Percentiles rank a stretch among this genome's conserved stretches.
Evolutionary conservation across 495 filamentous ascomycete genomes (phyloP).

Genomic region (Platismatia glauca): DNA sequence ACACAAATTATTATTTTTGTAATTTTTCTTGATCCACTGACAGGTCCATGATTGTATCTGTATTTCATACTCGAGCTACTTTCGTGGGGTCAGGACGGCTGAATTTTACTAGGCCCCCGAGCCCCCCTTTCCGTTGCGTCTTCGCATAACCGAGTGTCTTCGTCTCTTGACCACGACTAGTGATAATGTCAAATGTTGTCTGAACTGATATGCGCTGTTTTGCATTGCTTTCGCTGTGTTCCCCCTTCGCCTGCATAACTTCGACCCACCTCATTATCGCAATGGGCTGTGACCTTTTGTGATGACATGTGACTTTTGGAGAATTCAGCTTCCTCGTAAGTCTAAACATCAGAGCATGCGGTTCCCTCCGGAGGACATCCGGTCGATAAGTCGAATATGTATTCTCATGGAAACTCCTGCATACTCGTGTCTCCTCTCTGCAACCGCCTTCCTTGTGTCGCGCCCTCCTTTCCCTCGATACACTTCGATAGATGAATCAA

Average conservation of each 20-base stretch:
- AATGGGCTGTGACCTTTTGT: not conserved
- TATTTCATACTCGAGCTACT: too few species aligned
- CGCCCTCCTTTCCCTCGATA: not conserved
- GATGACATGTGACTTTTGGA: not conserved
- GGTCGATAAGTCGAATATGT: not conserved
- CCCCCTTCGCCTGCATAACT: not conserved
- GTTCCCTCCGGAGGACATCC: not conserved
- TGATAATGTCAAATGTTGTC: not conserved
- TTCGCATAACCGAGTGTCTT: not conserved
- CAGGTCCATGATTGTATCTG: too few species aligned
- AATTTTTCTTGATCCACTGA: not conserved
- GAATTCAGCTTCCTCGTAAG: not conserved
- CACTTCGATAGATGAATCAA: constrained; percentile 2
- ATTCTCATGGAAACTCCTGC: not conserved
- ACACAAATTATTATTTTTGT: not conserved
- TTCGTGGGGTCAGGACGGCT: too few species aligned
- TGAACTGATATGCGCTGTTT: not conserved
- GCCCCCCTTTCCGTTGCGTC: not conserved
- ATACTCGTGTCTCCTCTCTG: not conserved
- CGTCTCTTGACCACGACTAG: not conserved
- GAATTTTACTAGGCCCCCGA: too few species aligned
- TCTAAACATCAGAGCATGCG: not conserved
- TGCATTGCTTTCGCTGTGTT: not conserved
- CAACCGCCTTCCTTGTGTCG: not conserved
- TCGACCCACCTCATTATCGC: not conserved